Conservation (phyloP, 192 early-diverging fungal species). For the Backusella psychrophila region DNA sequence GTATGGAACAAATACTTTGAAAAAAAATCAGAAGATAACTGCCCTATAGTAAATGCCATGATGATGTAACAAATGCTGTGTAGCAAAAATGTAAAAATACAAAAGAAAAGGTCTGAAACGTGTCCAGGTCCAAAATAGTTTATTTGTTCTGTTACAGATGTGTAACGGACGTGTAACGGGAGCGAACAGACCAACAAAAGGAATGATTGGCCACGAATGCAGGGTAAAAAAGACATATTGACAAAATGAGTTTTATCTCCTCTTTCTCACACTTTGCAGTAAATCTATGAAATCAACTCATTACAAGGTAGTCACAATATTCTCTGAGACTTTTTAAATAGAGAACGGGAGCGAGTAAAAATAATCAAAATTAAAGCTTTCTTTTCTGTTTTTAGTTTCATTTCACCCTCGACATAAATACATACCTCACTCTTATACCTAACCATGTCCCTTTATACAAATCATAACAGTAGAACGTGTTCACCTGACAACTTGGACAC, state of each 20-base stretch:
- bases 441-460: not conserved
- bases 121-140: constrained; percentile 7
- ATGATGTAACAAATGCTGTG: not conserved
- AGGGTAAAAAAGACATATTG: constrained; percentile 1
- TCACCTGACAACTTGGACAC: not conserved
- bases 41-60: not conserved
- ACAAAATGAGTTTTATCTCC: not conserved
- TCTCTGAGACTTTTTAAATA: constrained; percentile 3
- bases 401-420: not conserved
- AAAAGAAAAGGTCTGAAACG: constrained; percentile 1
- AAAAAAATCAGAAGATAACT: not conserved
- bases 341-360: not conserved
- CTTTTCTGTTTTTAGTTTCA: constrained; percentile 1
- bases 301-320: constrained; percentile 1
- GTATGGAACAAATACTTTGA: not conserved
- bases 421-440: not conserved
- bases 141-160: not conserved
- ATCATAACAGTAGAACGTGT: not conserved
- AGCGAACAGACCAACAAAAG: not conserved
- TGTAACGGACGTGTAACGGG: not conserved
- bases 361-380: not conserved
- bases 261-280: constrained; percentile 7
- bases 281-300: not conserved
- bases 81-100: not conserved
- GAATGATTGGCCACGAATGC: not conserved